Percentiles rank a stretch among this genome's conserved stretches.
These are phyloP conservation scores for Fusarium clavum DNA, from an alignment of 2,329 filamentous ascomycete genomes.

Conservation along the genomic window DNA sequence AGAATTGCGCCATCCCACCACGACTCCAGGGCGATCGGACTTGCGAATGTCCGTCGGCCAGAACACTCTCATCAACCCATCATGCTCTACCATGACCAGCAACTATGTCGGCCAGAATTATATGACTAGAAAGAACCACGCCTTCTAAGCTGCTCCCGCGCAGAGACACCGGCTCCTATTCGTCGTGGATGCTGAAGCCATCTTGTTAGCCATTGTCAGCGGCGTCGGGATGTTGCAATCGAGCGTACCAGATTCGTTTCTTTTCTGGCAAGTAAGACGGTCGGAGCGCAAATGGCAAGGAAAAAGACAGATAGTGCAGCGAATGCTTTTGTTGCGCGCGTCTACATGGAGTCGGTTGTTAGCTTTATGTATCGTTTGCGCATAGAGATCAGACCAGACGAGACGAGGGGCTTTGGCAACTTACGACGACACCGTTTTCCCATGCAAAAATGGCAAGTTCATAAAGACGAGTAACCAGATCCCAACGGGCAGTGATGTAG, in stretches of 20 bases:
- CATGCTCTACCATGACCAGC: constrained; percentile 74
- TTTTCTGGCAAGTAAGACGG: constrained; percentile 82
- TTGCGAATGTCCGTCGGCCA: constrained; percentile 89
- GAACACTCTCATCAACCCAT: constrained; percentile 97
- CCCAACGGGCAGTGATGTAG: constrained; percentile 99
- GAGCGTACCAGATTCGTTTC: constrained; percentile 81
- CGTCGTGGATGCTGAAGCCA: constrained; percentile 80
- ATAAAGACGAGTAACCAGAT: constrained; percentile 95
- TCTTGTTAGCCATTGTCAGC: constrained; percentile 36
- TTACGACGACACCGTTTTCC: constrained; percentile 96
- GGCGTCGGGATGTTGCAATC: constrained; percentile 28
- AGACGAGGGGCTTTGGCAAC: constrained; percentile 49
- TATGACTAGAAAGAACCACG: constrained; percentile 86
- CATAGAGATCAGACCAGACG: no score
- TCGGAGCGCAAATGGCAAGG: constrained; percentile 83
- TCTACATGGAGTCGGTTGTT: constrained; percentile 60
- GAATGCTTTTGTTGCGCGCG: constrained; percentile 88
- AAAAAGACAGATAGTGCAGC: constrained; percentile 85
- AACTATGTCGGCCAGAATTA: constrained; percentile 45
- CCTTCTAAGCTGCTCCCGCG: constrained; percentile 92
- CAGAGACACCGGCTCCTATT: constrained; percentile 84
- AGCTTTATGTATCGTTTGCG: constrained; percentile 4
- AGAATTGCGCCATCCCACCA: constrained; percentile 97
- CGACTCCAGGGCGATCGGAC: constrained; percentile 80
- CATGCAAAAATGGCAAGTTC: constrained; percentile 97